phyloP scores from a whole-genome alignment of 2,329 filamentous ascomycete genomes.

The Aspergillus fumigatus region DNA sequence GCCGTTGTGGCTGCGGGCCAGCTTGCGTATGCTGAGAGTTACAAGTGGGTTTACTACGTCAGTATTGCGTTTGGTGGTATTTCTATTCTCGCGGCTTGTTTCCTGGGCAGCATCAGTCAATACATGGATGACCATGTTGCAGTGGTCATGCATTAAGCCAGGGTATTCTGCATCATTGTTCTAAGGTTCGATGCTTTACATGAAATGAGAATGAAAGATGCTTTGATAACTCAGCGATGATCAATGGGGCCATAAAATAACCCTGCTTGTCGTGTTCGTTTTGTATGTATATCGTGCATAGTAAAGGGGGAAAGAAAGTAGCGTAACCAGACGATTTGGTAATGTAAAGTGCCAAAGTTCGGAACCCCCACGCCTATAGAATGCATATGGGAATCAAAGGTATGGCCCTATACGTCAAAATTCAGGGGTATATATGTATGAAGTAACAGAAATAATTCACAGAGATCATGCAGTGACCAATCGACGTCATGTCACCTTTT shows the following conservation, averaged over 20 bases:
- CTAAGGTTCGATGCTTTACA: background rate
- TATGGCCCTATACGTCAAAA: background rate
- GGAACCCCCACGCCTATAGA: background rate
- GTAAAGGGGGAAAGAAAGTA: background rate
- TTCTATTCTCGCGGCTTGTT: conserved; percentile 54
- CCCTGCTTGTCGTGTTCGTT: background rate
- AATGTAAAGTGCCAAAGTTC: background rate
- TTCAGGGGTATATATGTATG: background rate
- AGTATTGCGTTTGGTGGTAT: conserved; percentile 59
- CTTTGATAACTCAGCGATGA: background rate
- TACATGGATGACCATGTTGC: conserved; percentile 58
- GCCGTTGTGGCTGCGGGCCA: conserved; percentile 54
- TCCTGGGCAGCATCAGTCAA: conserved; percentile 55
- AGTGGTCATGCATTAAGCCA: conserved; percentile 41
- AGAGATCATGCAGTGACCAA: background rate
- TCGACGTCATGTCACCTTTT: conserved; percentile 9
- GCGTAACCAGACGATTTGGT: background rate
- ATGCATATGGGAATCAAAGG: background rate
- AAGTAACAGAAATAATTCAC: background rate
- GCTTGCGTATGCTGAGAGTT: conserved; percentile 54
- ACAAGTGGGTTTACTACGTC: conserved; percentile 58
- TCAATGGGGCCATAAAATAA: background rate
- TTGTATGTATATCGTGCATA: background rate
- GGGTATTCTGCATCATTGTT: background rate
- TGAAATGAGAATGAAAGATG: background rate